A percentile compares a stretch with the other conserved stretches of the same genome.
Conservation (phyloP, 2,329 filamentous ascomycete genomes). For the Cercospora nicotianae region DNA sequence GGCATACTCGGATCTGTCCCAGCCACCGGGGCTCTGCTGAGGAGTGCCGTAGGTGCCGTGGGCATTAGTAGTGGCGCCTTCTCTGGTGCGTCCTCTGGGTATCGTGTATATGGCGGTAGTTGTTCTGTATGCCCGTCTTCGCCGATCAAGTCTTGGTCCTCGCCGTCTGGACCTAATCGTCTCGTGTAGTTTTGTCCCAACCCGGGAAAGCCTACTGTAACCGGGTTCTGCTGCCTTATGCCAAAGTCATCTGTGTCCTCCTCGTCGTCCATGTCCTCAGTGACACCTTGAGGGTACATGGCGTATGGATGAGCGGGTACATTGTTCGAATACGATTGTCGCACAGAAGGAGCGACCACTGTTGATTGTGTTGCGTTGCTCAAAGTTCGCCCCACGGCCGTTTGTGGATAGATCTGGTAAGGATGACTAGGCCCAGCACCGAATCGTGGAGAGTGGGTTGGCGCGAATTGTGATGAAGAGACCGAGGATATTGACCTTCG, state of each 20-base stretch:
- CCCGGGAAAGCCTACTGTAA: slow-evolving; percentile 74
- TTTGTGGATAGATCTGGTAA: slow-evolving; percentile 81
- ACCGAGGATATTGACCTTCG: slow-evolving; percentile 39
- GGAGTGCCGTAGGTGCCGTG: slow-evolving; percentile 33
- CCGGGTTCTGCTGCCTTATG: slow-evolving; percentile 40
- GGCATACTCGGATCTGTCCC: slow-evolving; percentile 38
- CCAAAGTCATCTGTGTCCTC: slow-evolving; percentile 34
- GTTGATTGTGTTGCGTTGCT: slow-evolving; percentile 75
- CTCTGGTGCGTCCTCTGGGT: slow-evolving; percentile 67
- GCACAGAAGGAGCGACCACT: slow-evolving; percentile 59
- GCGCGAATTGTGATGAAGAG: slow-evolving; percentile 41
- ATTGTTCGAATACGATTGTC: slow-evolving; percentile 41
- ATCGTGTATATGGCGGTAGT: slow-evolving; percentile 85
- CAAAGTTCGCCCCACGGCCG: slow-evolving; percentile 57
- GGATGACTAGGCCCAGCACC: slow-evolving; percentile 76
- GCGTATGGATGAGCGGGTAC: slow-evolving; percentile 80
- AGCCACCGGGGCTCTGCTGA: slow-evolving; percentile 37
- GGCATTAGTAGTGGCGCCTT: slow-evolving; percentile 53
- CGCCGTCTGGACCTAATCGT: slow-evolving; percentile 73
- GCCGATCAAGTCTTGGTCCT: slow-evolving; percentile 85
- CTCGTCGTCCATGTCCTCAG: slow-evolving; percentile 55
- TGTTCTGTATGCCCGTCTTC: slow-evolving; percentile 88
- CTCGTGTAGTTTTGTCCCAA: slow-evolving; percentile 65
- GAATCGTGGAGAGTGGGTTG: slow-evolving; percentile 64
- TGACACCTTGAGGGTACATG: slow-evolving; percentile 80